Conservation (phyloP, 2,329 filamentous ascomycete species). For the Trichoderma brevicompactum region DNA sequence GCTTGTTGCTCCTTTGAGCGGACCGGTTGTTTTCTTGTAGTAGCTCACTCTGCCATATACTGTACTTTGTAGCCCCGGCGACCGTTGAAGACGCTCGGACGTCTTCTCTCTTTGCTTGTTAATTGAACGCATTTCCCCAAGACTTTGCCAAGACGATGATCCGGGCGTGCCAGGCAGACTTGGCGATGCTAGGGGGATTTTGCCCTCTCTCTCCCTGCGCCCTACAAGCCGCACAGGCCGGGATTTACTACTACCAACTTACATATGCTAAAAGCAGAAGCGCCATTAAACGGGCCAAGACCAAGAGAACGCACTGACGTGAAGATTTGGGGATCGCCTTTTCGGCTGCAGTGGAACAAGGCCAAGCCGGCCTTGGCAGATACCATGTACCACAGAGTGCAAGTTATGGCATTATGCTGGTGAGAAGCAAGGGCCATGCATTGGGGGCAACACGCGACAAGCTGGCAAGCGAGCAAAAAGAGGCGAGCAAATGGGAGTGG, state of each 20-base stretch:
- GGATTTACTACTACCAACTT: constrained; percentile 1
- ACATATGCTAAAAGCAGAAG: neutral
- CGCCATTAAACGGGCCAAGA: neutral
- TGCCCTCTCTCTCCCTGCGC: neutral
- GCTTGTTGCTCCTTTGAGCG: no score
- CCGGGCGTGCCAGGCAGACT: constrained; percentile 15
- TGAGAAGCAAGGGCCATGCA: no score
- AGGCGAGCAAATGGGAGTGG: no score
- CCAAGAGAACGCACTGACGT: neutral
- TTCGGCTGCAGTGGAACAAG: neutral
- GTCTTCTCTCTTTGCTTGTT: neutral
- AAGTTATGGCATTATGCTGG: no score
- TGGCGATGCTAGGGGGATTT: constrained; percentile 21
- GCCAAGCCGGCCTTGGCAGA: neutral
- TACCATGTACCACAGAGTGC: no score
- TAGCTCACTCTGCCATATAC: no score
- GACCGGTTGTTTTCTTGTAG: no score
- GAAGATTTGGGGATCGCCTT: neutral
- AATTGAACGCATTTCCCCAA: neutral
- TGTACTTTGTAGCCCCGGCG: no score
- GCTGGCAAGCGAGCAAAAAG: no score
- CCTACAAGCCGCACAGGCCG: constrained; percentile 6
- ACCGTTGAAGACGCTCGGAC: no score
- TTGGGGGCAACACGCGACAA: no score
- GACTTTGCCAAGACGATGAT: constrained; percentile 18